Evolutionary conservation across 2,329 filamentous ascomycete genomes (phyloP).

Genomic region (Hypoxylon sp.): DNA sequence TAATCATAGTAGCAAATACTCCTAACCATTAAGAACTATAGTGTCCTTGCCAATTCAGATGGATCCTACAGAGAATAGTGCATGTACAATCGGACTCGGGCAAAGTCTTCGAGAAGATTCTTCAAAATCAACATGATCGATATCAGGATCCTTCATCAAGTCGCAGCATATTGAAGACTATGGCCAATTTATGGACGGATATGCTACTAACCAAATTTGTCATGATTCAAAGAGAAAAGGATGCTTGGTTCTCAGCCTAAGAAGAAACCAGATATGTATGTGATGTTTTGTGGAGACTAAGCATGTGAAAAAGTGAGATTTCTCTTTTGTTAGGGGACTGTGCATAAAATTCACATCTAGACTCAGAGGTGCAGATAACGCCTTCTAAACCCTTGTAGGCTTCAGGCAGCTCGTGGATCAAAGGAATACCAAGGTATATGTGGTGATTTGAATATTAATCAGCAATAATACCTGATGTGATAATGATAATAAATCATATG

Average conservation of each 20-base stretch:
- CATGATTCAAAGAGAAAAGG: not conserved
- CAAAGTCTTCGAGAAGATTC: not conserved
- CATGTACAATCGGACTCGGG: too few relatives aligned
- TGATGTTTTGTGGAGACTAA: not conserved
- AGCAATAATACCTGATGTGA: not conserved
- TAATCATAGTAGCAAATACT: not conserved
- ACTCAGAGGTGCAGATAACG: not conserved
- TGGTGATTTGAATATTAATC: too few relatives aligned
- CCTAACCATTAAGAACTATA: not conserved
- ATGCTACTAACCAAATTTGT: not conserved
- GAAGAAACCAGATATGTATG: not conserved
- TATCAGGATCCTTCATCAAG: not conserved
- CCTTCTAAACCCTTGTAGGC: not conserved
- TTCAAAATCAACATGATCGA: not conserved
- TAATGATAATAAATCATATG: not conserved
- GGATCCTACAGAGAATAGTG: not conserved
- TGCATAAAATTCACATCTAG: not conserved
- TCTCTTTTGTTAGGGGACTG: not conserved
- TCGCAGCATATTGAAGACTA: not conserved
- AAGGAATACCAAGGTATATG: not conserved
- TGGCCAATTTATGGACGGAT: not conserved
- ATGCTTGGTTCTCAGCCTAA: not conserved
- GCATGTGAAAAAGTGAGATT: not conserved
- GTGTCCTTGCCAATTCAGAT: not conserved
- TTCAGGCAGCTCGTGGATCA: not conserved